Evolutionary conservation across 805 yeast genomes (phyloP).

Genomic region (Wickerhamomyces subpelliculosus): DNA sequence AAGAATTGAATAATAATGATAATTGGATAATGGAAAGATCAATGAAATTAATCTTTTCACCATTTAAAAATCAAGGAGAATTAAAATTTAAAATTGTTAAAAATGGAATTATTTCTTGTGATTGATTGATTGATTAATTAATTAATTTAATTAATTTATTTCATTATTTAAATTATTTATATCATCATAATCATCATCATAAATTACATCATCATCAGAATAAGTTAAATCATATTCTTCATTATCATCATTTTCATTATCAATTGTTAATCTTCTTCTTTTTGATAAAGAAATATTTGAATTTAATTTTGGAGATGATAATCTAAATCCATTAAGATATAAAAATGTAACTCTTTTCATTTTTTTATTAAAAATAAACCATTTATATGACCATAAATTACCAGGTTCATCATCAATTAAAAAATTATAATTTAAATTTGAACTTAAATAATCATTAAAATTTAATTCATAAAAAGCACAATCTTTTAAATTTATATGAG

Average conservation of each 20-base stretch:
- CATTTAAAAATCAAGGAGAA: conserved; percentile 8
- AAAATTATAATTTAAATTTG: conserved; percentile 10
- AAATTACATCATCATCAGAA: conserved; percentile 15
- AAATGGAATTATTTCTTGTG: conserved; percentile 10
- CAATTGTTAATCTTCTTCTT: conserved; percentile 27
- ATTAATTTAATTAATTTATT: conserved; percentile 5
- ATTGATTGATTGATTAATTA: background rate
- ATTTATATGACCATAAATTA: conserved; percentile 51
- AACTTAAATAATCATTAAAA: conserved; percentile 35
- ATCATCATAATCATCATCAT: conserved; percentile 22
- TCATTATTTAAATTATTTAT: conserved; percentile 14
- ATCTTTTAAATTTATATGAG: conserved; percentile 58
- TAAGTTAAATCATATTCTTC: conserved; percentile 40
- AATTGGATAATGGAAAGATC: conserved; percentile 23
- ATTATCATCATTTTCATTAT: conserved; percentile 28
- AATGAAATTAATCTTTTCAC: conserved; percentile 35
- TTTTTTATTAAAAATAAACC: conserved; percentile 88
- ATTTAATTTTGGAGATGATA: conserved; percentile 31
- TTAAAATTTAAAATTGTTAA: conserved; percentile 20
- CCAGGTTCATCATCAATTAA: conserved; percentile 33
- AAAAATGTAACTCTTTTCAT: conserved; percentile 87
- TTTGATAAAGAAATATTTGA: conserved; percentile 11
- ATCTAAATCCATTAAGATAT: conserved; percentile 53
- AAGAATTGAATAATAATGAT: conserved; percentile 3
- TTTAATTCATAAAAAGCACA: conserved; percentile 61